Base-by-base conservation (phyloP, 202 grass and related monocot genomes). In the Miscanthus sacchariflorus region DNA sequence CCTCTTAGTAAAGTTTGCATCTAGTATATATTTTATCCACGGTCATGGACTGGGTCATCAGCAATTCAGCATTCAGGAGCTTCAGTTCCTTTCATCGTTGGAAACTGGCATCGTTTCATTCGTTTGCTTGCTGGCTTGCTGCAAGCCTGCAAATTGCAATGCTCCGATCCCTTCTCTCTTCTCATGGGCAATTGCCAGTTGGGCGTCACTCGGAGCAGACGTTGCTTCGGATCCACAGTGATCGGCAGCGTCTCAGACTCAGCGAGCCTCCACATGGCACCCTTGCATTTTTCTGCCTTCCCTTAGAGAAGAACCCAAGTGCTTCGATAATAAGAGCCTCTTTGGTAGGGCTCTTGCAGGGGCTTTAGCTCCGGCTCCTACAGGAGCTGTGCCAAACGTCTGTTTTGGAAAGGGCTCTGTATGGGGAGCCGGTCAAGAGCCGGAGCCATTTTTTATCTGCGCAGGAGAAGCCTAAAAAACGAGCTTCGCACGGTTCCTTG, bases 221-320 rank as follows among this genome's bases (percentile, higher is more conserved):
- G 27, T 87, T 84, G 52, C 81, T 84, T 80, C 39, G 9, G 75
- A 76, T 68, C 40, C 72, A 86, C 72, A 44, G 54, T 13, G 28
- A 48, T 63, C 33, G 33, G 33, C 33, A 83, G 27, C 14, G 36
- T 49, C 63, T 78, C 73, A 45, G 14, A 4, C 28, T 65, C 48
- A 11, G 44, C 48, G 12, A 52, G 24, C 12, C n/a, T 79, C 30
- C 84, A 80, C 28, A 18, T 86, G 48, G 59, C 80, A 18, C 14
- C 21, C 58, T 9, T 27, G 4, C 19, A n/a, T 11, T 79, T 38
- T 23, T 38, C 4, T 36, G 27, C 35, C 2, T 39, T 48, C 4
- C 43, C 46, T 11, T n/a, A 1, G 18, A 52, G 46, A 71, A 83
- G 12, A 59, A 78, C 5, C 35, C 43, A 5, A 72, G 23, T 12